Evolutionary conservation across 2,329 filamentous ascomycete species (phyloP).

Genomic region (Iodosphaeria phyllophila): DNA sequence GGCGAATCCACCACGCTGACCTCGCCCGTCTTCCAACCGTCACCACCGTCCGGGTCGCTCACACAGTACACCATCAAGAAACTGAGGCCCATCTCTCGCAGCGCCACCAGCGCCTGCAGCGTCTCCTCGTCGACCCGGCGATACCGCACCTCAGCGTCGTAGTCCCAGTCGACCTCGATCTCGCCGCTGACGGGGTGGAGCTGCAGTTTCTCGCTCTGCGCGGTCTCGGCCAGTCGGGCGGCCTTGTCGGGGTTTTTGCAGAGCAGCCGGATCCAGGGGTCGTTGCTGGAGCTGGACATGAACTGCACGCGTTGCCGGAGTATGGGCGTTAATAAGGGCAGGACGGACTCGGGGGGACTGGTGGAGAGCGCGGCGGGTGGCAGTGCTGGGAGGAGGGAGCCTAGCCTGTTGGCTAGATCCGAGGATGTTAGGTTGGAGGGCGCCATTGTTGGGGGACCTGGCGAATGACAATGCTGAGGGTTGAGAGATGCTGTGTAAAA

Average conservation of each 20-base stretch:
- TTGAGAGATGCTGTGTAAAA: too few relatives aligned
- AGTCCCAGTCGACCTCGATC: conserved; percentile 54
- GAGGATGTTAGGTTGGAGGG: conserved; percentile 20
- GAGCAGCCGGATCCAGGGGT: conserved; percentile 56
- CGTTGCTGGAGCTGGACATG: conserved; percentile 35
- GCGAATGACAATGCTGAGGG: too few relatives aligned
- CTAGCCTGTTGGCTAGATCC: conserved; percentile 27
- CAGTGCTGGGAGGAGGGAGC: conserved; percentile 38
- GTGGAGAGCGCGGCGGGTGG: conserved; percentile 39
- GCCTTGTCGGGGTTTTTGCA: conserved; percentile 44
- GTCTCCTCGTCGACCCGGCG: conserved; percentile 59
- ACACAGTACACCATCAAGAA: conserved; percentile 54
- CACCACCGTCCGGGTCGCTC: conserved; percentile 39
- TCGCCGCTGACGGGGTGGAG: conserved; percentile 70
- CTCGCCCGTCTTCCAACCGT: conserved; percentile 58
- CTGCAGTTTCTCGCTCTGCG: conserved; percentile 45
- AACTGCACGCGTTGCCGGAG: conserved; percentile 47
- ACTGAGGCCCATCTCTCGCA: conserved; percentile 41
- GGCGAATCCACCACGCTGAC: conserved; percentile 40
- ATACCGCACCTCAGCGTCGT: conserved; percentile 44
- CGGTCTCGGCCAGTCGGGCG: conserved; percentile 39
- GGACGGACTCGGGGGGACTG: conserved; percentile 33
- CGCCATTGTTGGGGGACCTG: too few relatives aligned
- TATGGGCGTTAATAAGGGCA: conserved; percentile 45
- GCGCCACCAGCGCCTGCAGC: conserved; percentile 44